These are phyloP conservation scores for Lentinus tigrinus DNA, from an alignment of 768 basidiomycete species.

Conservation along the genomic window DNA sequence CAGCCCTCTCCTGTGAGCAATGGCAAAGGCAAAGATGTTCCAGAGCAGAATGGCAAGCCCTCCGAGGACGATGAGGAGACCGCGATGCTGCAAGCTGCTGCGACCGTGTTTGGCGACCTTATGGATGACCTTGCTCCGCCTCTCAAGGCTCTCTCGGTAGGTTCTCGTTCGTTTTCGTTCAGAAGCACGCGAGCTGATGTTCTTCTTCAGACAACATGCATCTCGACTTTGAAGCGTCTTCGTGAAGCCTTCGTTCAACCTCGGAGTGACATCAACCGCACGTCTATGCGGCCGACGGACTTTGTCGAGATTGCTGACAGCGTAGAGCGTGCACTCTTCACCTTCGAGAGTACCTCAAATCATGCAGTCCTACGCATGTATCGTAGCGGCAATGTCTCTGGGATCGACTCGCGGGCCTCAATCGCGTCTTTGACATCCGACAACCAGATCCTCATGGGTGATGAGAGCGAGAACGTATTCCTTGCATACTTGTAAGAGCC, in stretches of 20 bases:
- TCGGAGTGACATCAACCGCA: slow-evolving; percentile 22
- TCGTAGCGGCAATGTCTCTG: slow-evolving; percentile 38
- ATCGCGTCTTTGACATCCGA: slow-evolving; percentile 30
- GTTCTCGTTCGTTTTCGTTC: slow-evolving; percentile 18
- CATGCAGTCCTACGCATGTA: slow-evolving; percentile 80
- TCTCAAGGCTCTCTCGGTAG: slow-evolving; percentile 68
- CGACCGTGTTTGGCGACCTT: slow-evolving; percentile 73
- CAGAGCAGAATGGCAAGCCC: background rate
- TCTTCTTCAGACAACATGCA: slow-evolving; percentile 54
- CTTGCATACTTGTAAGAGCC: slow-evolving; percentile 78
- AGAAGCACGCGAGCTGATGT: background rate
- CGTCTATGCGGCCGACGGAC: slow-evolving; percentile 35
- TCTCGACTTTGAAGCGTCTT: slow-evolving; percentile 57
- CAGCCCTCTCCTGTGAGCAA: background rate
- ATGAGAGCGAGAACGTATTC: slow-evolving; percentile 82
- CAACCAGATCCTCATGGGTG: slow-evolving; percentile 38
- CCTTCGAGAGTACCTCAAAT: slow-evolving; percentile 83
- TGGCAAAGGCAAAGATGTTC: slow-evolving; percentile 21
- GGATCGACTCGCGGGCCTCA: slow-evolving; percentile 22
- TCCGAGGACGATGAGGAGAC: slow-evolving; percentile 29
- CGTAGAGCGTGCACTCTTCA: slow-evolving; percentile 66
- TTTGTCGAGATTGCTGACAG: slow-evolving; percentile 62
- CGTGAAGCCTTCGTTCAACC: slow-evolving; percentile 60
- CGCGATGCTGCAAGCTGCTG: slow-evolving; percentile 59
- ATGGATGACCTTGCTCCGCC: slow-evolving; percentile 81